Conservation (phyloP, 176 grass and related monocot genomes). For the Elaeis guineensis region DNA sequence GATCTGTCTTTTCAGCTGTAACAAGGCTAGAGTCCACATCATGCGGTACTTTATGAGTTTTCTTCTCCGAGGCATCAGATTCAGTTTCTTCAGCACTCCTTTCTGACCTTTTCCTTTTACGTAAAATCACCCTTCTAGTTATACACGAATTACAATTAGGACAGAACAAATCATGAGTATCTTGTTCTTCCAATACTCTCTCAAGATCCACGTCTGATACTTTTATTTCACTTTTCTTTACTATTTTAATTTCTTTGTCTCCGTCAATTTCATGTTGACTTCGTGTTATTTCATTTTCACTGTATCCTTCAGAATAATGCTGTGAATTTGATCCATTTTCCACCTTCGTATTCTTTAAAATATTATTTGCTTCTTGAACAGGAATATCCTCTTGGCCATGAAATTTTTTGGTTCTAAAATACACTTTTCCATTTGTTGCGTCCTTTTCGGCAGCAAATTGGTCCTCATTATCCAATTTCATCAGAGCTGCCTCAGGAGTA, state of each 20-base stretch:
- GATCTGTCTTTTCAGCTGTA: no score
- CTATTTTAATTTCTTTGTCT: constrained; percentile 7
- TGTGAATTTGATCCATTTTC: constrained; percentile 33
- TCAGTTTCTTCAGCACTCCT: constrained; percentile 15
- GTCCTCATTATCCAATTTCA: not conserved
- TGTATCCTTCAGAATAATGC: constrained; percentile 19
- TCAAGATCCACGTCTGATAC: constrained; percentile 54
- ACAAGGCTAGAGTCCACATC: no score
- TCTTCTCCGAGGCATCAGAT: constrained; percentile 29
- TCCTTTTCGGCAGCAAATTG: constrained; percentile 7
- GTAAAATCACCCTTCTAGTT: constrained; percentile 76
- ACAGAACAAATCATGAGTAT: constrained; percentile 74
- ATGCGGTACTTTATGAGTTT: constrained; percentile 23
- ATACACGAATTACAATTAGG: constrained; percentile 86
- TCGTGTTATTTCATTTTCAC: constrained; percentile 3
- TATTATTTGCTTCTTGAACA: constrained; percentile 18
- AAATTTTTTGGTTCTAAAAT: not conserved
- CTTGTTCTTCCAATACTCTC: constrained; percentile 68
- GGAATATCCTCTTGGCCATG: not conserved
- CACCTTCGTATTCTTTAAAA: not conserved
- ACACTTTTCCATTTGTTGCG: not conserved
- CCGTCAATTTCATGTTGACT: constrained; percentile 17
- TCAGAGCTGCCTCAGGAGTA: constrained; percentile 11
- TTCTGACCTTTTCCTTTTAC: constrained; percentile 62
- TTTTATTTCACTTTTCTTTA: constrained; percentile 5